Evolutionary conservation across 176 grass and related monocot genomes (phyloP).

Genomic region (Paspalum notatum): DNA sequence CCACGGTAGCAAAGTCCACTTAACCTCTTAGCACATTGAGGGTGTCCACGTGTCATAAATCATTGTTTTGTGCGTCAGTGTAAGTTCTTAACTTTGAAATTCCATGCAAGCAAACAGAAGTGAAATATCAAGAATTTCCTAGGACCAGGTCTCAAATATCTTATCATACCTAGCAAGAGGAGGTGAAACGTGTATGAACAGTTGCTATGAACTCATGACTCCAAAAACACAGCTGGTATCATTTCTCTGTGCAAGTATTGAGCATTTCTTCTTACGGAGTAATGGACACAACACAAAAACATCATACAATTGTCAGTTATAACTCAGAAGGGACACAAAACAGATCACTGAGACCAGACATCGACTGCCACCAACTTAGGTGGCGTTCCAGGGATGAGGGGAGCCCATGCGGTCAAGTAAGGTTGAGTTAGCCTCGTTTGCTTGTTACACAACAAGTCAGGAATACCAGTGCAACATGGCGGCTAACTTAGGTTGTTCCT

Average conservation of each 20-base stretch:
- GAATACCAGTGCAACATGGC: conserved; percentile 5
- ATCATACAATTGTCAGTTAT: background rate
- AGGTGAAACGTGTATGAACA: conserved; percentile 29
- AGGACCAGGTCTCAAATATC: conserved; percentile 21
- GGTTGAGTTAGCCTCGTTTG: conserved; percentile 16
- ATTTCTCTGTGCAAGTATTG: conserved; percentile 14
- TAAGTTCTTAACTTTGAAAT: background rate
- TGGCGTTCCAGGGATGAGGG: background rate
- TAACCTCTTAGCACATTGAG: background rate
- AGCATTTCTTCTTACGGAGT: conserved; percentile 25
- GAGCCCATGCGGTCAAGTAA: conserved; percentile 22
- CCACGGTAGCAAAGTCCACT: background rate
- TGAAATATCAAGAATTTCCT: background rate
- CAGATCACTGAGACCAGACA: background rate
- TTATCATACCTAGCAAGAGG: conserved; percentile 33
- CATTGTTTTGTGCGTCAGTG: background rate
- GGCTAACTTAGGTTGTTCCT: background rate
- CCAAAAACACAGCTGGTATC: conserved; percentile 24
- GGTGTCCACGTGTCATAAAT: background rate
- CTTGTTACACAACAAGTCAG: conserved; percentile 9
- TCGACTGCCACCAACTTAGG: background rate
- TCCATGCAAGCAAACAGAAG: conserved; percentile 25
- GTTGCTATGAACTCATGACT: conserved; percentile 37
- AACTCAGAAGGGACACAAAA: conserved; percentile 11
- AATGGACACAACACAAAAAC: conserved; percentile 19